These are phyloP conservation scores for Geotrichum aggregatum DNA, from an alignment of 1,139 yeast genomes.

Conservation along the genomic window DNA sequence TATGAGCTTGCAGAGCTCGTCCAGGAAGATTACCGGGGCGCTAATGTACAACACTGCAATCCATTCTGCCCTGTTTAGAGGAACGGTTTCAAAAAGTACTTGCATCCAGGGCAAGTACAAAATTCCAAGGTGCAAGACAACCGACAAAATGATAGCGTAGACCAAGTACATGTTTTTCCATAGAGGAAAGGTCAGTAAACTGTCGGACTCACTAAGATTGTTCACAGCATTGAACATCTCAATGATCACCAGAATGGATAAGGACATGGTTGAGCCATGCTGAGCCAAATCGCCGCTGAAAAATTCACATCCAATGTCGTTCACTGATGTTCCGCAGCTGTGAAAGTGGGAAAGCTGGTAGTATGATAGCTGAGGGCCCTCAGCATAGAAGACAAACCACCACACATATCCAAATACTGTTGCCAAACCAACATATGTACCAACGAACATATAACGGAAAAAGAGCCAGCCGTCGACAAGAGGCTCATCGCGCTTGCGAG, in stretches of 20 bases:
- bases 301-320: constrained; percentile 39
- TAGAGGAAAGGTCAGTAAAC: constrained; percentile 39
- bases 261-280: constrained; percentile 42
- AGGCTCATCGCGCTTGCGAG: constrained; percentile 39
- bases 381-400: constrained; percentile 39
- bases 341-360: constrained; percentile 40
- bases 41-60: constrained; percentile 37
- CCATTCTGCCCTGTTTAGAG: constrained; percentile 40
- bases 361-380: constrained; percentile 40
- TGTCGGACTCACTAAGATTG: constrained; percentile 41
- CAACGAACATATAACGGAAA: constrained; percentile 41
- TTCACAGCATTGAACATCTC: constrained; percentile 45
- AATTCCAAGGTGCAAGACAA: constrained; percentile 38
- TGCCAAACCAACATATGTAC: constrained; percentile 42
- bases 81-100: constrained; percentile 37
- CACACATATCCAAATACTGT: constrained; percentile 45
- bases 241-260: constrained; percentile 41
- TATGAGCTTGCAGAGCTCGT: constrained; percentile 39
- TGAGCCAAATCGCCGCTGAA: constrained; percentile 31
- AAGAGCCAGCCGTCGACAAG: constrained; percentile 41
- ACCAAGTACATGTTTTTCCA: constrained; percentile 42
- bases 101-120: constrained; percentile 39
- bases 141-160: constrained; percentile 38
- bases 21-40: constrained; percentile 40
- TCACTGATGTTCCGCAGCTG: constrained; percentile 35